Conservation (phyloP, 2,329 filamentous ascomycete genomes). For the Colletotrichum godetiae region DNA sequence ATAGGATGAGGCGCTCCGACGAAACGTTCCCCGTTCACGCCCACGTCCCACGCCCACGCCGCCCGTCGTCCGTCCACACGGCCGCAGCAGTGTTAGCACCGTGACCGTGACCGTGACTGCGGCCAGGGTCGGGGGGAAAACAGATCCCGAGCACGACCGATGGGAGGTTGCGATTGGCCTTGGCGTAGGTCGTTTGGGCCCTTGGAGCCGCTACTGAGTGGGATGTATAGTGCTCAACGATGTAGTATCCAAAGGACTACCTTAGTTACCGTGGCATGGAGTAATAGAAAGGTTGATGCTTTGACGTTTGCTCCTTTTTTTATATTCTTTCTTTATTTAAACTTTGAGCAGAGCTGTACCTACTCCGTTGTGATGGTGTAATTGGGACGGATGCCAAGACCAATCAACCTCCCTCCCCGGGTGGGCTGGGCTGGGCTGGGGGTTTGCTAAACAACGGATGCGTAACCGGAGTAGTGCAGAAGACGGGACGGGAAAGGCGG, state of each 20-base stretch:
- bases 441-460: background rate
- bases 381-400: constrained; percentile 1
- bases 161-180: background rate
- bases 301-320: too few relatives aligned
- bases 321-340: background rate
- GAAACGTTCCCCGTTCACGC: constrained; percentile 8
- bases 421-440: too few relatives aligned
- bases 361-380: background rate
- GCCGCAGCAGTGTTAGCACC: too few relatives aligned
- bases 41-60: too few relatives aligned
- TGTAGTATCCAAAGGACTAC: too few relatives aligned
- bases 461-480: constrained; percentile 3
- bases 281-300: too few relatives aligned
- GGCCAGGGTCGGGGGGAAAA: background rate
- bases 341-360: background rate
- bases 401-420: background rate
- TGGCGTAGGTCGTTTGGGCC: background rate
- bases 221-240: too few relatives aligned
- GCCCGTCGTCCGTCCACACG: too few relatives aligned
- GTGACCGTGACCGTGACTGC: background rate
- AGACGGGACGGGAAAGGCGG: constrained; percentile 26
- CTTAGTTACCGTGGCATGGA: too few relatives aligned
- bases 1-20: constrained; percentile 10
- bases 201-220: too few relatives aligned
- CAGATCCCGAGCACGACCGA: constrained; percentile 12